Base-by-base conservation (phyloP, 768 basidiomycete species). In the Boletus reticuloceps region DNA sequence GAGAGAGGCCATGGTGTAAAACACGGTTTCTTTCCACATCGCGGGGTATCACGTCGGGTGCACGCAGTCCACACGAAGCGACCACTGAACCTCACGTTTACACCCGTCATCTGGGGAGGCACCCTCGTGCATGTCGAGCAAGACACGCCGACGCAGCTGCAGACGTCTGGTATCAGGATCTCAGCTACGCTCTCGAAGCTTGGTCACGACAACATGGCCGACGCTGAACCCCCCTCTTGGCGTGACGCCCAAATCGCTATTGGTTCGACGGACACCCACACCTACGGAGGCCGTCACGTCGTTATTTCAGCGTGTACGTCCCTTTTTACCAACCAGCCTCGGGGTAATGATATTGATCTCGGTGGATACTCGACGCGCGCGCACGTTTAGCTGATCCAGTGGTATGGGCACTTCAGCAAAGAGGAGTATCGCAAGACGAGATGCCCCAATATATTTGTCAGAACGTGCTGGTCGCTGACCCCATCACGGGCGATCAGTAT, bases 381-480 rank as follows among this genome's bases (percentile, higher is more conserved):
- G 31, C 16, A 9, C 19, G 17, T 42, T 22, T 22, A 54, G 53
- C 47, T 32, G 32, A 50, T n/a, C n/a, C 40, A 12, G 46, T 36
- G 36, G 17, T 58, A 12, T 1, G 31, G 47, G 41, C 31, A 4
- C 49, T 58, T 14, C 41, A 37, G 4, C 36, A 48, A 44, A 51
- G 3, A 34, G 58, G 58, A 9, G 2, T 59, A 39, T 58, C 38
- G 8, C 37, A 49, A 31, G 42, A 45, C 4, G 39, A 57, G 19
- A 58, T 59, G 14, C 50, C 58, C 13, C 46, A 52, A 25, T 45
- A 46, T 36, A 20, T 59, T 38, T 19, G 38, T 41, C 55, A 41
- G 38, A 57, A 53, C 7, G 6, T 59, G 38, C 47, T 37, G 31
- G 39, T 42, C 16, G 5, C 51, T 31, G 56, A 58, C 37, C 51